Evolutionary conservation across 805 yeast genomes (phyloP), one percentile per base, ranked within the genome.

Genomic region (Lipomyces mesembrius): DNA sequence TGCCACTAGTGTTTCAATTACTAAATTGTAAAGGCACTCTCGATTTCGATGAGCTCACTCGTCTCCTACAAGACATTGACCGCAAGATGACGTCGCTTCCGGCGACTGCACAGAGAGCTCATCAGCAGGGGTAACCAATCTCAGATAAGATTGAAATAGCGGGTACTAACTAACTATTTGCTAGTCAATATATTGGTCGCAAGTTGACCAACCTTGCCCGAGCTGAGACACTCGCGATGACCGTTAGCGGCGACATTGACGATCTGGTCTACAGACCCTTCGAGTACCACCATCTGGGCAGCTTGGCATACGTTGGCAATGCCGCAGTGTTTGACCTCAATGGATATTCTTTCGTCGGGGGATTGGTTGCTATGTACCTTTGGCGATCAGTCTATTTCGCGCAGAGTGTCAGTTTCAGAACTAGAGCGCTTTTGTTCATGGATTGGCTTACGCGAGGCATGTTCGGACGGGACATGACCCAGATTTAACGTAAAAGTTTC

Each of bases 321-420:
- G 86, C 88, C 60, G 91, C 91, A 2, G 90, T 87, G 34, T 87
- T 87, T 75, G 91, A 87, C 75, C 75, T 85, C 64, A 86, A 87
- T 43, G 85, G 85, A 22, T 84, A 84, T 72, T 81, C 87, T 39
- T 83, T 85, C 67, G 85, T 87, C 67, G 89, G 90, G 66, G 91
- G 90, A 1, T 75, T 87, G 60, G 76, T 87, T 53, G 90, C 90
- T n/a, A 85, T 88, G 87, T 88, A 88, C 75, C 77, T 87, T 63
- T 87, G 91, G 91, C 84, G 91, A 79, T 83, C 88, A 60, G 88
- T 86, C 35, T 87, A 87, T 77, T 87, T 87, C 77, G 84, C 89
- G 39, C 89, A 87, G 75, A 83, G 88, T 61, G 90, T 88, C 52
- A 84, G 89, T 66, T 76, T 85, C 73, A 82, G 90, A 76, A 85